phyloP scores from a whole-genome alignment of 1,284 basidiomycete species.

The Crucibulum cyathiforme region DNA sequence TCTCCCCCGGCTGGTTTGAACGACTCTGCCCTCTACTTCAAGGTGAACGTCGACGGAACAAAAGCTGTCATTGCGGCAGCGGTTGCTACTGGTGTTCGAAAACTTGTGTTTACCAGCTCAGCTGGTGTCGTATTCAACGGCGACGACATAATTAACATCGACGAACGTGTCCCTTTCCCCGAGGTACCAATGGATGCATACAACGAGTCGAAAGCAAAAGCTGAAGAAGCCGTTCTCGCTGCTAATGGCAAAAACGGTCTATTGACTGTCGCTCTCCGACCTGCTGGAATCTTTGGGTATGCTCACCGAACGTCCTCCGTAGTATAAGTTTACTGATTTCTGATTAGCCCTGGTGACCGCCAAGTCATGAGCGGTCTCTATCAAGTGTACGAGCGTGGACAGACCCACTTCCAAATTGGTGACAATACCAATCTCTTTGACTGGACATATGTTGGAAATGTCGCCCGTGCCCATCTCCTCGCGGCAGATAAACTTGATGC shows the following conservation, averaged over 20 bases:
- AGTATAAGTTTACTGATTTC: slow-evolving; percentile 1
- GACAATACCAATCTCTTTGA: slow-evolving; percentile 95
- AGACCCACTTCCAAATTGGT: slow-evolving; percentile 95
- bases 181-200: slow-evolving; percentile 87
- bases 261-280: slow-evolving; percentile 89
- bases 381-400: slow-evolving; percentile 80
- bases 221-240: slow-evolving; percentile 83
- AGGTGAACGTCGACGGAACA: slow-evolving; percentile 95
- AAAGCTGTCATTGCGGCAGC: slow-evolving; percentile 85
- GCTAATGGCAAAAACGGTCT: slow-evolving; percentile 88
- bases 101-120: slow-evolving; percentile 95
- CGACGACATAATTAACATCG: slow-evolving; percentile 80
- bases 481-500: slow-evolving; percentile 85
- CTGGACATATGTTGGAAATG: slow-evolving; percentile 97
- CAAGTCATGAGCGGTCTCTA: slow-evolving; percentile 86
- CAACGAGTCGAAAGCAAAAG: slow-evolving; percentile 95
- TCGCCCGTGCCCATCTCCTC: slow-evolving; percentile 93
- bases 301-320: slow-evolving; percentile 20
- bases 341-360: slow-evolving; percentile 83
- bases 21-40: slow-evolving; percentile 81
- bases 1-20: slow-evolving; percentile 84
- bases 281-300: slow-evolving; percentile 97
- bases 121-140: slow-evolving; percentile 95
- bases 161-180: slow-evolving; percentile 87
- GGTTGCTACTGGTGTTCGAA: slow-evolving; percentile 72